phyloP scores from a whole-genome alignment of 306 rosid species.

The Malus orientalis region DNA sequence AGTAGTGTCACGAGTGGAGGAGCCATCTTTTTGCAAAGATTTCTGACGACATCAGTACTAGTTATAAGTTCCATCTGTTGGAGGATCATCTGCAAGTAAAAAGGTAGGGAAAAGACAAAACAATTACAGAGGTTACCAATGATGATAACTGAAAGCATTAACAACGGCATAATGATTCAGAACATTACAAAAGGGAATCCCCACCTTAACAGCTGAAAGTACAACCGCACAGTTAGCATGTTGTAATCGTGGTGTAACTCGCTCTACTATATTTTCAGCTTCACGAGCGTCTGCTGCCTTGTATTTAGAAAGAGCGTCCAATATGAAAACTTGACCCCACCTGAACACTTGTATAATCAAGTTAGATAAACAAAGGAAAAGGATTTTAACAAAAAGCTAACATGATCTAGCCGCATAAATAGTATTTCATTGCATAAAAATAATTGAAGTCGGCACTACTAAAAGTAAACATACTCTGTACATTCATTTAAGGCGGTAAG shows the following conservation, averaged over 20 bases:
- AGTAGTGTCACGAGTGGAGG: constrained; percentile 98
- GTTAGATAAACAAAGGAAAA: constrained; percentile 15
- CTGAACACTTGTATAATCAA: constrained; percentile 30
- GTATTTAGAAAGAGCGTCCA: constrained; percentile 96
- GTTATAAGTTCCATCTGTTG: constrained; percentile 99
- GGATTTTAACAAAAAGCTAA: background rate
- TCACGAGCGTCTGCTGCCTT: constrained; percentile 97
- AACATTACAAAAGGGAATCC: constrained; percentile 9
- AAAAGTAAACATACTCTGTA: constrained; percentile 71
- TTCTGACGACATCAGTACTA: constrained; percentile 92
- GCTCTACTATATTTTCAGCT: constrained; percentile 95
- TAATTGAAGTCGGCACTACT: background rate
- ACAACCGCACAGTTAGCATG: constrained; percentile 99
- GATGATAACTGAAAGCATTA: constrained; percentile 19
- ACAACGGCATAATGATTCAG: constrained; percentile 4
- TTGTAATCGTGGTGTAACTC: constrained; percentile 96
- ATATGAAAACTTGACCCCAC: constrained; percentile 98
- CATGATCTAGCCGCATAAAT: background rate
- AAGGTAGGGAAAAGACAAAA: constrained; percentile 12
- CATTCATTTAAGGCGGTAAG: constrained; percentile 98
- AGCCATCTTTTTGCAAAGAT: constrained; percentile 99
- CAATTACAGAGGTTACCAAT: background rate
- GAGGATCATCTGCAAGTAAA: constrained; percentile 80
- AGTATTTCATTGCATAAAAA: background rate
- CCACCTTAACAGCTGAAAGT: constrained; percentile 95